Conservation (phyloP, 129 eudicot genomes). For the Lactuca saligna region DNA sequence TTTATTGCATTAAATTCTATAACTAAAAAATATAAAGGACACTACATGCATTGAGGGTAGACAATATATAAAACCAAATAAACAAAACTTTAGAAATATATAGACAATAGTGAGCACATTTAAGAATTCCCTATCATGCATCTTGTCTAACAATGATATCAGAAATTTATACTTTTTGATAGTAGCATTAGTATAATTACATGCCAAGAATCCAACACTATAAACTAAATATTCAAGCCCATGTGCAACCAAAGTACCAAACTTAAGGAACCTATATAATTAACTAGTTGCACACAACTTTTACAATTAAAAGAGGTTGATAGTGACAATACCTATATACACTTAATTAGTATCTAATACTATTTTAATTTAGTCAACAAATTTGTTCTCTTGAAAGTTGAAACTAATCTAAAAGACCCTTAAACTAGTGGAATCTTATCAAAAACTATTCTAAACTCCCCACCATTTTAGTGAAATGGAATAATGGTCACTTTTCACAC, state of each 20-base stretch:
- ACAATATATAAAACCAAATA: background rate
- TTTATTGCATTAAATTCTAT: background rate
- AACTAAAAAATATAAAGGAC: background rate
- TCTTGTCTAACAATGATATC: background rate
- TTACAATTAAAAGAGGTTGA: no score
- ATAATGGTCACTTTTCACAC: no score
- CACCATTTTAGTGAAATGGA: no score
- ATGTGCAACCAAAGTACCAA: background rate
- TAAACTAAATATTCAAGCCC: background rate
- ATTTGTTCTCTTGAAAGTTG: no score
- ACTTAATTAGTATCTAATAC: no score
- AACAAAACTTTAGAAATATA: background rate
- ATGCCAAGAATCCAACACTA: background rate
- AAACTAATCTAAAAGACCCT: no score
- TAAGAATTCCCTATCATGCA: conserved; percentile 4
- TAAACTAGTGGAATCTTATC: no score
- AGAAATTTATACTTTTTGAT: background rate
- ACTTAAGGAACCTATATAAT: background rate
- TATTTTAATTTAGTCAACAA: no score
- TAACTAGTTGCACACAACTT: background rate
- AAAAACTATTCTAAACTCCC: no score
- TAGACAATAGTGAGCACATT: background rate
- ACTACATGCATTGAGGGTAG: background rate
- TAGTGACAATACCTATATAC: no score
- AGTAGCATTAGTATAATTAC: background rate